phyloP scores from a whole-genome alignment of 75 land plant species.

The Ceratopteris richardii region DNA sequence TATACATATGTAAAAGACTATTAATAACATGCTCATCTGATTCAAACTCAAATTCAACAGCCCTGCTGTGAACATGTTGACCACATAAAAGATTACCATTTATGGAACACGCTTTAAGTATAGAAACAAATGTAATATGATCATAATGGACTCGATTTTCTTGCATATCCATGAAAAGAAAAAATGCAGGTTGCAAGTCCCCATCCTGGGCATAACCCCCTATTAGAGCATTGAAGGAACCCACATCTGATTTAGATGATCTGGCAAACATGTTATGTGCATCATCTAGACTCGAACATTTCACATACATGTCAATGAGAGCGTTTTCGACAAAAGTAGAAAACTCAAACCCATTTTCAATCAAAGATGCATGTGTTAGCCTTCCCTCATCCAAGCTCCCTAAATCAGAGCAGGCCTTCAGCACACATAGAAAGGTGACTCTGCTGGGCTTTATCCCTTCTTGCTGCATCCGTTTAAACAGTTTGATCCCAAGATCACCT shows the following conservation, averaged over 20 bases:
- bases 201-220: conserved; percentile 32
- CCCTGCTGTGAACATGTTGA: conserved; percentile 26
- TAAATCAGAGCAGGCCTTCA: conserved; percentile 29
- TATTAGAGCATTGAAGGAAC: conserved; percentile 41
- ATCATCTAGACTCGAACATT: conserved; percentile 11
- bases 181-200: conserved; percentile 14
- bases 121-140: conserved; percentile 16
- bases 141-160: conserved; percentile 19
- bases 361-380: conserved; percentile 13
- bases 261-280: conserved; percentile 31
- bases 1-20: conserved; percentile 25
- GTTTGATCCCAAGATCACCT: conserved; percentile 15
- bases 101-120: conserved; percentile 25
- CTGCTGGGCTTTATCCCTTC: conserved; percentile 29
- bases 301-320: conserved; percentile 29
- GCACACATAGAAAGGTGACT: conserved; percentile 24
- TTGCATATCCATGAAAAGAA: conserved; percentile 18
- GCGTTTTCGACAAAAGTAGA: conserved; percentile 29
- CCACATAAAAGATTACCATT: conserved; percentile 15
- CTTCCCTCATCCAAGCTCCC: not conserved
- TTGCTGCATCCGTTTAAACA: conserved; percentile 26
- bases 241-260: conserved; percentile 9
- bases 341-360: conserved; percentile 17
- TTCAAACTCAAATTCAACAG: conserved; percentile 20
- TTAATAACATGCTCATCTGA: conserved; percentile 14